A percentile compares a stretch with the other conserved stretches of the same genome.
Evolutionary conservation across 139 green algal species (phyloP).

Genomic region (Chlorella sp.): DNA sequence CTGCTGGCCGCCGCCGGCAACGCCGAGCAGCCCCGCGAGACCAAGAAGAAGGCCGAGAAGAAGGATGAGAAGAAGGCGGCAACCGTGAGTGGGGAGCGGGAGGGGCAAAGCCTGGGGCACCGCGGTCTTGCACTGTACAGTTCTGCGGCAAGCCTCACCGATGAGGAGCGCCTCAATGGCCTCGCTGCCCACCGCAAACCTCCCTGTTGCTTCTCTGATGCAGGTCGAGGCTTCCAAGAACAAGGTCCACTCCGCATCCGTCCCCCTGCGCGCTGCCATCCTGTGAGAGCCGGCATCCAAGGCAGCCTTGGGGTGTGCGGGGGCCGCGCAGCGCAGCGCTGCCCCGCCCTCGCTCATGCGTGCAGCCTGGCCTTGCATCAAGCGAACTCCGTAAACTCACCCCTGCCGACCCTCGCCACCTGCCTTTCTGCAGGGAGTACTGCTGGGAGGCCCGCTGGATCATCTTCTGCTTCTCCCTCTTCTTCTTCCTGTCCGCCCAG

Average conservation of each 20-base stretch:
- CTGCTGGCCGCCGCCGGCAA: conserved; percentile 57
- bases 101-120: background rate
- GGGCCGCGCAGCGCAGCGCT: no score
- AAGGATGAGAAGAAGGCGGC: background rate
- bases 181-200: no score
- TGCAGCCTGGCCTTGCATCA: no score
- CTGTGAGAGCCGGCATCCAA: background rate
- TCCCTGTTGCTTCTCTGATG: background rate
- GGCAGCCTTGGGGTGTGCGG: no score
- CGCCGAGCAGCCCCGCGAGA: conserved; percentile 44
- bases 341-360: no score
- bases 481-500: conserved; percentile 62
- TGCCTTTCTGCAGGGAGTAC: background rate
- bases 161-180: no score
- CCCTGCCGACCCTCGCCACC: background rate
- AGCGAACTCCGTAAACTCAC: no score
- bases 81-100: background rate
- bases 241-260: background rate
- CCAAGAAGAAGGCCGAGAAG: conserved; percentile 28
- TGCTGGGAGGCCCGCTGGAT: conserved; percentile 55
- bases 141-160: no score
- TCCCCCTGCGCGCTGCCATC: conserved; percentile 1
- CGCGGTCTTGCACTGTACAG: no score
- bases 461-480: conserved; percentile 45
- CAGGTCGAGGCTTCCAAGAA: background rate